phyloP scores from a whole-genome alignment of 305 asterid species.

The Solanum aculeatissimum region DNA sequence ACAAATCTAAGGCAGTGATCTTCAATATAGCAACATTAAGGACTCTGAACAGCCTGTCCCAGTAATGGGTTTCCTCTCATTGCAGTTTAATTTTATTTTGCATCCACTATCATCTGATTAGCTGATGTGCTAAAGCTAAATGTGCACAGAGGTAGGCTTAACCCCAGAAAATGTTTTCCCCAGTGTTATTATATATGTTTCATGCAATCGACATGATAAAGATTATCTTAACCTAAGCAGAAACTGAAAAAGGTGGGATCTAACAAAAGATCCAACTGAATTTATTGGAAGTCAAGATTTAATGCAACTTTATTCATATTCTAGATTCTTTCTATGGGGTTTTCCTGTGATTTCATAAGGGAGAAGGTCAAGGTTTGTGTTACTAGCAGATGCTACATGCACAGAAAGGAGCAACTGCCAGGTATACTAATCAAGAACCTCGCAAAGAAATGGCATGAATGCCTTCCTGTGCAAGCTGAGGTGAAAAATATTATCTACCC shows the following conservation, averaged over 20 bases:
- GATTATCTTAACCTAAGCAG: background rate
- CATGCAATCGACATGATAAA: background rate
- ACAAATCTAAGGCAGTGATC: background rate
- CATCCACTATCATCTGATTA: background rate
- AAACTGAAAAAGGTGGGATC: background rate
- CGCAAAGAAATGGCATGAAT: background rate
- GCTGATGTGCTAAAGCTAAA: background rate
- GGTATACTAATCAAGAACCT: background rate
- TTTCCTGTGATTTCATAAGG: background rate
- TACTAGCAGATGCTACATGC: background rate
- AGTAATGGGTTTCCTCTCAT: background rate
- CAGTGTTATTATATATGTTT: background rate
- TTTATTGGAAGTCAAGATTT: background rate
- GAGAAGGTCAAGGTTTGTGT: background rate
- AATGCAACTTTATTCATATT: background rate
- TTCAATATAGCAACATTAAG: background rate
- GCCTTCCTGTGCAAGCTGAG: background rate
- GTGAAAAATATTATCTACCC: background rate
- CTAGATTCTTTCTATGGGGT: background rate
- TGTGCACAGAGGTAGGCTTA: background rate
- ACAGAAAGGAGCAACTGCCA: background rate
- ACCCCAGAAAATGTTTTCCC: background rate
- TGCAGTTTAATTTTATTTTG: background rate
- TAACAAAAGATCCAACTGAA: background rate
- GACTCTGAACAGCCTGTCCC: background rate